Evolutionary conservation across 805 yeast species (phyloP), one percentile per base, ranked within the genome.

Genomic region (Ogataea salicorniae): DNA sequence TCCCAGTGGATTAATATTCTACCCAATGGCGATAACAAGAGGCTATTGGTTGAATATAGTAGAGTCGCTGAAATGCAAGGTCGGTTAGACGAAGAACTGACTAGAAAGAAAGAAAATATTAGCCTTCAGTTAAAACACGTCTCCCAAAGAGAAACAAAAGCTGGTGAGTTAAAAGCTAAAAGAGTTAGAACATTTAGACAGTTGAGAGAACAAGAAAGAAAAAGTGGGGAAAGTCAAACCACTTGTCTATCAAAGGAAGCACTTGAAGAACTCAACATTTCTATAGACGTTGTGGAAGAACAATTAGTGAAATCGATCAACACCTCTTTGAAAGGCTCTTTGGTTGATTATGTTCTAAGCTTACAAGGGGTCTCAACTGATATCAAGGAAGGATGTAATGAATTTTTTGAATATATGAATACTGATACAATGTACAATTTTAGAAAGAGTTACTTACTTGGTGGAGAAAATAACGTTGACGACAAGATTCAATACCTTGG

Each of bases 231-330:
- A 42, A 71, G 75, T 29, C 71, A 74, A 16, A 62, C 61, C 7
- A 70, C 79, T 0, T 61, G 72, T 15, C 58, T 77, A 17, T 61
- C 75, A 1, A 68, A 67, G 47, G 87, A 81, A 55, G 68, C 70
- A 45, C 58, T 80, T 34, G 85, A 80, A 57, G 80, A 76, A 51
- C 63, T 74, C 46, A 69, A 70, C 39, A 70, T 74, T 50, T 72
- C 78, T 35, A 66, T 77, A n/a, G 77, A 72, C 46, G 75, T 80
- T 20, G 76, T 77, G 6, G 76, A 76, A 49, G 74, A 70, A 31
- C 85, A 81, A 56, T 68, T 73, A 42, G 64, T 69, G 8, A 68
- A 79, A 41, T 68, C 80, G 0, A 73, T 81, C 20, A 68, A 70
- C 39, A 68, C 61, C 26, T 71, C 72, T 13, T 66, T 81, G 51